These are phyloP conservation scores for Pichia sp. DNA, from an alignment of 1,139 yeast species.

Conservation along the genomic window DNA sequence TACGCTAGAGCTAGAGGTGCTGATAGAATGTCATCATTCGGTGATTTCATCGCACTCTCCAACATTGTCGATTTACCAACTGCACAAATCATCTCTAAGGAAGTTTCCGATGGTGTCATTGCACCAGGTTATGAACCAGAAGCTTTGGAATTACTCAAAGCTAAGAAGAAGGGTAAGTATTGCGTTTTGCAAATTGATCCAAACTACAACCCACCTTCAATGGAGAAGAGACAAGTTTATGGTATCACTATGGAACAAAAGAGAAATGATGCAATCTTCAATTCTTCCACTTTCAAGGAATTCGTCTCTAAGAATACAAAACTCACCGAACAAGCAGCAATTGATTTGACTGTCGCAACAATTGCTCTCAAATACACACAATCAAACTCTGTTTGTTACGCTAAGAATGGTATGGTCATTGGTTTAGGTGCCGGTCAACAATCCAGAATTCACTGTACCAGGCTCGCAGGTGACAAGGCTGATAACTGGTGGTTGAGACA, in stretches of 20 bases:
- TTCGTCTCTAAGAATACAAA: constrained; percentile 81
- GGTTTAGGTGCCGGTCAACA: constrained; percentile 99
- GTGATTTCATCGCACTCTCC: constrained; percentile 96
- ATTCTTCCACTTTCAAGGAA: constrained; percentile 82
- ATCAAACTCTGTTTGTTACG: constrained; percentile 96
- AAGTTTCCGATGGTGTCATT: constrained; percentile 96
- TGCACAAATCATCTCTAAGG: constrained; percentile 94
- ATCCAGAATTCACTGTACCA: constrained; percentile 97
- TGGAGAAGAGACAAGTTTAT: constrained; percentile 91
- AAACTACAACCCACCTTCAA: constrained; percentile 71
- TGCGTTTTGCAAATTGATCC: constrained; percentile 96
- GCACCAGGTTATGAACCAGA: constrained; percentile 96
- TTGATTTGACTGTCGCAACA: constrained; percentile 94
- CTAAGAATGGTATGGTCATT: constrained; percentile 97
- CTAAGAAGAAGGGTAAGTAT: constrained; percentile 96
- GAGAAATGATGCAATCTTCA: constrained; percentile 95
- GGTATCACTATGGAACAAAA: constrained; percentile 94
- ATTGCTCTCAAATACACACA: constrained; percentile 96
- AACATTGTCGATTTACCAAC: constrained; percentile 95
- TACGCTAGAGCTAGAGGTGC: constrained; percentile 99
- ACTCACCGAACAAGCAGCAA: constrained; percentile 83
- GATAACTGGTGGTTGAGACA: constrained; percentile 99
- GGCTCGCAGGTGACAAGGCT: constrained; percentile 98
- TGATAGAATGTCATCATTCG: constrained; percentile 98
- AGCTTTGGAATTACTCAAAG: constrained; percentile 79